These are phyloP conservation scores for Mycosphaerella sp. DNA, from an alignment of 2,329 filamentous ascomycete species.

Conservation along the genomic window DNA sequence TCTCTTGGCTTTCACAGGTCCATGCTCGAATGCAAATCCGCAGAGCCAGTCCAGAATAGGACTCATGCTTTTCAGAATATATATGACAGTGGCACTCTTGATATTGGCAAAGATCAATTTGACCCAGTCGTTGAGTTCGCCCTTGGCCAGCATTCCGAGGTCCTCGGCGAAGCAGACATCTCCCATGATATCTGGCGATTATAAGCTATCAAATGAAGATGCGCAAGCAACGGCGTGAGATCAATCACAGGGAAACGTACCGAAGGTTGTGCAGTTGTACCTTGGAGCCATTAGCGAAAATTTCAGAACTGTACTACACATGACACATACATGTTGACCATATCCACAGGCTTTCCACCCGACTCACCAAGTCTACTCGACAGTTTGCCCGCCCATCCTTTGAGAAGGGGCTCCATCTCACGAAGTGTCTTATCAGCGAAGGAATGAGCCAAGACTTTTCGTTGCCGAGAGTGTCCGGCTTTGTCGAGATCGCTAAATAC, in stretches of 20 bases:
- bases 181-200: constrained; percentile 22
- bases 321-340: constrained; percentile 20
- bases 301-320: no score
- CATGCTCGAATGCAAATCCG: constrained; percentile 14
- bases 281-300: no score
- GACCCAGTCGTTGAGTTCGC: constrained; percentile 22
- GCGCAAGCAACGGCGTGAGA: no score
- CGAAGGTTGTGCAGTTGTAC: constrained; percentile 25
- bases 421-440: constrained; percentile 27
- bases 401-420: constrained; percentile 26
- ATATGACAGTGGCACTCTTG: constrained; percentile 16
- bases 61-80: constrained; percentile 8
- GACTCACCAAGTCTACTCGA: constrained; percentile 15
- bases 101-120: constrained; percentile 21
- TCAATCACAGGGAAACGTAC: no score
- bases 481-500: constrained; percentile 19
- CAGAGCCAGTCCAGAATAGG: constrained; percentile 9
- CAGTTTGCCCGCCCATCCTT: constrained; percentile 21
- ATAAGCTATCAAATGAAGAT: no score
- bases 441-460: constrained; percentile 20
- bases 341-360: constrained; percentile 18
- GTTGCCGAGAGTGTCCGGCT: constrained; percentile 19
- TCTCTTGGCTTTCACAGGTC: constrained; percentile 13
- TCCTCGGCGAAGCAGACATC: constrained; percentile 28
- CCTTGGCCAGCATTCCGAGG: constrained; percentile 23